phyloP scores from a whole-genome alignment of 164 flowering plant species.

The Platanus orientalis region DNA sequence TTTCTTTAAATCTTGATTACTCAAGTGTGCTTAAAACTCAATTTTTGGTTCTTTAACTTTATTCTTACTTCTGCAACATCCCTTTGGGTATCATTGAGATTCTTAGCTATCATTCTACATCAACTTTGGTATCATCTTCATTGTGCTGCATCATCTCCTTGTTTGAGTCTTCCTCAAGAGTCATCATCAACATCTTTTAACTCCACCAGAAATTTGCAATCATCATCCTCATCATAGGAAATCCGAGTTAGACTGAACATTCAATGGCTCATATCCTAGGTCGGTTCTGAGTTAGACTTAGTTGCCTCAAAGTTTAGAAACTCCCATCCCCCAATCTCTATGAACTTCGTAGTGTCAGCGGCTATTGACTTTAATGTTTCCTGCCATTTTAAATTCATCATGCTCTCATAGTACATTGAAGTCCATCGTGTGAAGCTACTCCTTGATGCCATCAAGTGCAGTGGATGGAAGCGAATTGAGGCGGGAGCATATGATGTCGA shows the following conservation, averaged over 20 bases:
- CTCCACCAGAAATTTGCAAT: slow-evolving; percentile 75
- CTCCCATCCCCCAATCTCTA: slow-evolving; percentile 89
- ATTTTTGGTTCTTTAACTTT: no score
- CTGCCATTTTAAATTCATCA: slow-evolving; percentile 69
- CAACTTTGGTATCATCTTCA: no score
- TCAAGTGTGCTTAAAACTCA: no score
- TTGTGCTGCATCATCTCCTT: no score
- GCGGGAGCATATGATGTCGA: no score
- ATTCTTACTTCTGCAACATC: no score
- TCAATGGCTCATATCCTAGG: slow-evolving; percentile 74
- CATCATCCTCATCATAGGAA: slow-evolving; percentile 62
- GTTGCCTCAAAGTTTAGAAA: slow-evolving; percentile 73
- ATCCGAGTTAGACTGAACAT: slow-evolving; percentile 51
- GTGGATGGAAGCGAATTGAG: slow-evolving; percentile 76
- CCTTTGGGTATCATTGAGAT: no score
- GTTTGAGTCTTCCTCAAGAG: slow-evolving; percentile 56
- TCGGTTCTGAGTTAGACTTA: slow-evolving; percentile 72
- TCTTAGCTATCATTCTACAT: no score
- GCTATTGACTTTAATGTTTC: slow-evolving; percentile 66
- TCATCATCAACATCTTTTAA: slow-evolving; percentile 76
- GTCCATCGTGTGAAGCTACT: slow-evolving; percentile 83
- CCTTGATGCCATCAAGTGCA: slow-evolving; percentile 79
- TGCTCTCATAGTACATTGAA: slow-evolving; percentile 86
- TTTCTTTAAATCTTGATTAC: no score
- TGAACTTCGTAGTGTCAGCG: slow-evolving; percentile 66